Evolutionary conservation across 179 eudicot species (phyloP).

Genomic region (Corrigiola litoralis): DNA sequence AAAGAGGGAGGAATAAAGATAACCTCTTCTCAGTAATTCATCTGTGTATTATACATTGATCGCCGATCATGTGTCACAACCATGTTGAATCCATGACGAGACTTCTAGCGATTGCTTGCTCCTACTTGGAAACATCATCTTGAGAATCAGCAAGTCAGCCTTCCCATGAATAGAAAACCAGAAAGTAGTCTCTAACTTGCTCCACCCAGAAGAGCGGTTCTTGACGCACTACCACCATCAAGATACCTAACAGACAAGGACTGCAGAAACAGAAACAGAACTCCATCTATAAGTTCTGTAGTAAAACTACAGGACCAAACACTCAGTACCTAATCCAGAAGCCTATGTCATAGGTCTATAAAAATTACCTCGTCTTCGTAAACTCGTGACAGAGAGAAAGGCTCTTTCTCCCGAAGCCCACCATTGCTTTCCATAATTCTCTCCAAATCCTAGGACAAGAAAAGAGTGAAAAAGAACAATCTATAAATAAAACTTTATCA

Average conservation of each 20-base stretch:
- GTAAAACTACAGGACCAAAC: neutral
- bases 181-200: conserved; percentile 22
- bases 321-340: too few relatives aligned
- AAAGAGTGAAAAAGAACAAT: conserved; percentile 2
- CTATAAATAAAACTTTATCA: neutral
- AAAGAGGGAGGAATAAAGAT: too few relatives aligned
- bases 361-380: conserved; percentile 51
- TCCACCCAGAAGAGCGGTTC: conserved; percentile 37
- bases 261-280: conserved; percentile 39
- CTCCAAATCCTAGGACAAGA: conserved; percentile 55
- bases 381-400: conserved; percentile 62
- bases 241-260: conserved; percentile 45
- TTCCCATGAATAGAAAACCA: neutral
- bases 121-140: conserved; percentile 6
- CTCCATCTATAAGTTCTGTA: neutral
- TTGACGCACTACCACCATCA: conserved; percentile 40
- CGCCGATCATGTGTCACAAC: conserved; percentile 1
- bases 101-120: conserved; percentile 1
- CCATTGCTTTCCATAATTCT: conserved; percentile 55
- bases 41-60: conserved; percentile 17
- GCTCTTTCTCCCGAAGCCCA: conserved; percentile 67
- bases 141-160: neutral
- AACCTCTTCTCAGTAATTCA: conserved; percentile 15
- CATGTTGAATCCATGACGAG: neutral
- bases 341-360: neutral